phyloP scores from a whole-genome alignment of 2,329 filamentous ascomycete species.

The Macrophomina tecta region DNA sequence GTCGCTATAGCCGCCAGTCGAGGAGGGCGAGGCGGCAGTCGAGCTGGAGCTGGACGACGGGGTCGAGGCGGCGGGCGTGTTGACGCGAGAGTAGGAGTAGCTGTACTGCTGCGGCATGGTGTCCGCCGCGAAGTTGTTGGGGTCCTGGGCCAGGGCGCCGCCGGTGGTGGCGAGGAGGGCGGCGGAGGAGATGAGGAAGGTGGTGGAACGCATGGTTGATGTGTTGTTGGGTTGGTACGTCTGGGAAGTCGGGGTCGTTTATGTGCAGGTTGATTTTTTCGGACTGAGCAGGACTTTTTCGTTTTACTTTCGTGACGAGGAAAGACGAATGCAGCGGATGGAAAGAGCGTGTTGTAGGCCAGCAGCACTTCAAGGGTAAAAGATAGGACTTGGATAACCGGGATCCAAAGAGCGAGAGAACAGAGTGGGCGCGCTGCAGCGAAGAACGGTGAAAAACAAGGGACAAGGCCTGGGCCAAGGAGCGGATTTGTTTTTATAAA shows the following conservation, averaged over 20 bases:
- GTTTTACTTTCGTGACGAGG: neutral
- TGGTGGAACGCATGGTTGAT: slow-evolving; percentile 28
- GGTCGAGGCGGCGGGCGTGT: neutral
- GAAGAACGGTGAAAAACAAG: neutral
- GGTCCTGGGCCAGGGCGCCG: slow-evolving; percentile 28
- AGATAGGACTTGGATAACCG: slow-evolving; percentile 11
- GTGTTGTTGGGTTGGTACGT: neutral
- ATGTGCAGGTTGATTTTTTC: neutral
- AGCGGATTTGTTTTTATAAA: slow-evolving; percentile 5
- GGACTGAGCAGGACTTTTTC: neutral
- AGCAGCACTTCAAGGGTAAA: slow-evolving; percentile 22
- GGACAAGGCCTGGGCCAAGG: neutral
- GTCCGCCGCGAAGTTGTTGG: slow-evolving; percentile 23
- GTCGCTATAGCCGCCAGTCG: slow-evolving; percentile 27
- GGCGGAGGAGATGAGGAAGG: slow-evolving; percentile 27
- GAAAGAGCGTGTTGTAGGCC: slow-evolving; percentile 13
- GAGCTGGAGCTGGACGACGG: neutral
- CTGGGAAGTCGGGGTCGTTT: neutral
- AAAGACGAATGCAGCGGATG: neutral
- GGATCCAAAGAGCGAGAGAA: slow-evolving; percentile 24
- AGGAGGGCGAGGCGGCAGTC: slow-evolving; percentile 9
- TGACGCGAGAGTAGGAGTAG: neutral
- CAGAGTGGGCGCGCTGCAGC: slow-evolving; percentile 9
- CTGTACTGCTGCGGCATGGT: slow-evolving; percentile 28
- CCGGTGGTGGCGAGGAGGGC: slow-evolving; percentile 29